These are phyloP conservation scores for Kuraishia ogatae DNA, from an alignment of 805 yeast genomes.

Conservation along the genomic window DNA sequence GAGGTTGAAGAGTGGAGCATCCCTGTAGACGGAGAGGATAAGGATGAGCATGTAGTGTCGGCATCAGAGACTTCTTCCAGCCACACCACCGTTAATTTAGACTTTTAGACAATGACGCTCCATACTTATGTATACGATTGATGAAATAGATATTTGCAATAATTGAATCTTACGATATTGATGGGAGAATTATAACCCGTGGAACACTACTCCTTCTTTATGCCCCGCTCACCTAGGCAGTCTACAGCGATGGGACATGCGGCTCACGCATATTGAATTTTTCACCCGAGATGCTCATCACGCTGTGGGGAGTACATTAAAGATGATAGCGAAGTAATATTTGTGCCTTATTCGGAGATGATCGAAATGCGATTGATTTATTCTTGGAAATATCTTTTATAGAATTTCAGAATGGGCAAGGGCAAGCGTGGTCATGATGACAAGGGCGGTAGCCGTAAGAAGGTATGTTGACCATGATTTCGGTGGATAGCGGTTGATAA, in stretches of 20 bases:
- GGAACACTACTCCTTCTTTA: too few species aligned
- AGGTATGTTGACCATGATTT: neutral
- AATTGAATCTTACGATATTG: too few species aligned
- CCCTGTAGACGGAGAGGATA: conserved; percentile 82
- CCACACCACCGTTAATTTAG: neutral
- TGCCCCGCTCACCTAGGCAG: too few species aligned
- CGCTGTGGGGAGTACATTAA: neutral
- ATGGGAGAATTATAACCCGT: too few species aligned
- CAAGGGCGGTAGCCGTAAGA: neutral
- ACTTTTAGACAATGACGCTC: neutral
- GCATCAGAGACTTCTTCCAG: neutral
- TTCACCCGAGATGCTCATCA: neutral
- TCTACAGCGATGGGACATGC: neutral
- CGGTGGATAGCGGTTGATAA: neutral
- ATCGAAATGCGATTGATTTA: too few species aligned
- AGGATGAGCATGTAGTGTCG: conserved; percentile 12
- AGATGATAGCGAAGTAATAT: neutral
- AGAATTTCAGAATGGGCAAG: neutral
- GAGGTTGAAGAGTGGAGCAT: conserved; percentile 96
- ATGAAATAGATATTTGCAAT: neutral
- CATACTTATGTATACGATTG: neutral
- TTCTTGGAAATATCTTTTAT: too few species aligned
- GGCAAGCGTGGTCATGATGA: neutral
- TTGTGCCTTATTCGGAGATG: too few species aligned
- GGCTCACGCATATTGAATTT: neutral